Conservation (phyloP, 1,284 basidiomycete genomes). For the Marasmius fiardii region DNA sequence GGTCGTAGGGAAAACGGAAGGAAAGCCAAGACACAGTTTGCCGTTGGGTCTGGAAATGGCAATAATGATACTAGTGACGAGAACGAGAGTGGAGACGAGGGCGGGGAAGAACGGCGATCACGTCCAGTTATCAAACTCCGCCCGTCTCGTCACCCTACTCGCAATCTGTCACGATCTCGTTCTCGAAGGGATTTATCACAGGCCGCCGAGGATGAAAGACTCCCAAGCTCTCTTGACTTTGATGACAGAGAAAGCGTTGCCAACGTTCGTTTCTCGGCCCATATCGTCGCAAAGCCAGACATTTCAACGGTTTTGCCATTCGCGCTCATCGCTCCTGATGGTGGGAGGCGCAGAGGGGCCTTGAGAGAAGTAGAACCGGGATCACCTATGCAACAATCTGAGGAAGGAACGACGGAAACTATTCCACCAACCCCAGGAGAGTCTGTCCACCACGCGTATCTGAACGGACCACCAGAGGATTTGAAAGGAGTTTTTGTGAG, state of each 20-base stretch:
- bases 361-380: constrained; percentile 26
- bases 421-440: constrained; percentile 34
- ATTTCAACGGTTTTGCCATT: constrained; percentile 63
- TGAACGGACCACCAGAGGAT: constrained; percentile 55
- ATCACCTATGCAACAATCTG: constrained; percentile 33
- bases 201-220: constrained; percentile 48
- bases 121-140: constrained; percentile 74
- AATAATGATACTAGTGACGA: constrained; percentile 22
- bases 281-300: constrained; percentile 54
- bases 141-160: constrained; percentile 38
- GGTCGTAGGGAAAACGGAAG: constrained; percentile 17
- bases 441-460: constrained; percentile 34
- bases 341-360: constrained; percentile 33
- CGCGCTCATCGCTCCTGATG: constrained; percentile 73
- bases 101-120: constrained; percentile 49
- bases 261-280: constrained; percentile 72
- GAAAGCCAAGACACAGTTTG: constrained; percentile 31
- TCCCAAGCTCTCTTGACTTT: constrained; percentile 50
- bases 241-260: constrained; percentile 65
- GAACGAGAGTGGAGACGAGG: constrained; percentile 38
- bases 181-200: constrained; percentile 62
- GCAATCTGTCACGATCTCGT: constrained; percentile 60
- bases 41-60: constrained; percentile 19
- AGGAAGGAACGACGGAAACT: constrained; percentile 37
- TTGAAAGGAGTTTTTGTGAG: constrained; percentile 70